Base-by-base conservation (phyloP, 768 basidiomycete genomes). In the Lyophyllum semitale region DNA sequence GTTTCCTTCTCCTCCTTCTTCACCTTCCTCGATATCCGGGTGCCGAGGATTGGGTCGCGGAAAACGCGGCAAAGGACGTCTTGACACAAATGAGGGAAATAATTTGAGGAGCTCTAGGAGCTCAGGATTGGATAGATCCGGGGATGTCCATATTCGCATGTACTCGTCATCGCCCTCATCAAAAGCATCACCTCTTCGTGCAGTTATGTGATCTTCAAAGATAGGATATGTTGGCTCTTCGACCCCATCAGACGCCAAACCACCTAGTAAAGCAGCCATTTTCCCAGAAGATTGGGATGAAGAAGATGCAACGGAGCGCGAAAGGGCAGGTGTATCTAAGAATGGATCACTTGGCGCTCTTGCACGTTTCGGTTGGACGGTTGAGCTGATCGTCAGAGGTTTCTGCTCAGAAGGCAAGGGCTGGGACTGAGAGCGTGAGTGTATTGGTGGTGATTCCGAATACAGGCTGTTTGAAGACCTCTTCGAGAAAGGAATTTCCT, bases 271-370 rank as follows among this genome's bases (percentile, higher is more conserved):
- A 29, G 68, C 65, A 29, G 66, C 63, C 25, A 70, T 62, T 52
- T 69, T 72, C 44, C 67, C 71, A 44, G 76, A 79, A 15, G 72
- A 72, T 50, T 77, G 77, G 27, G 85, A 83, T 30, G 83, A 79
- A 8, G 83, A 74, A 41, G 84, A 79, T 48, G 80, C 80, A 25
- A 76, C 69, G 18, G 84, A 81, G 60, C 75, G 78, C 46, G 88
- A 84, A 48, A 79, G 71, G 17, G 78, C 66, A 8, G 87, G 86
- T 42, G 88, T 85, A 62, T 92, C 90, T 58, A 89, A 71, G 70
- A 92, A 92, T 53, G 91, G 89, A 67, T 91, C 89, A 60, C 86
- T 89, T 6, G 90, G 83, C 50, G 88, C 88, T 63, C 88, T 81
- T 9, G 84, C 77, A 62, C 89, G 87, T 66, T 85, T 88, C 41